Percentiles rank a stretch among this genome's conserved stretches.
phyloP scores from a whole-genome alignment of 345 rosid species.

The Lepidium aucheri region DNA sequence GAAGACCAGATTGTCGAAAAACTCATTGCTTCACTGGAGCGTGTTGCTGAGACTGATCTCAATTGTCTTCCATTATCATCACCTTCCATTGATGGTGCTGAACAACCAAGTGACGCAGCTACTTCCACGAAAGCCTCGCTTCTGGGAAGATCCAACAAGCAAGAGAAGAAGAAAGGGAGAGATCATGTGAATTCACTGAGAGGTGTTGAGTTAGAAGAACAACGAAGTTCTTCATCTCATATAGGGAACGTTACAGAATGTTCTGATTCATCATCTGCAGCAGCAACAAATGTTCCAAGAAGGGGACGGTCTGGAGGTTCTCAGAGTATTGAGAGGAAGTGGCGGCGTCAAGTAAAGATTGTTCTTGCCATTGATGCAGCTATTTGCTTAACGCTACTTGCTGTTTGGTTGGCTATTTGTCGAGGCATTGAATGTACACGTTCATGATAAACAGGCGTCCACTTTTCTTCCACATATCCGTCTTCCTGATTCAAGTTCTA shows the following conservation, averaged over 20 bases:
- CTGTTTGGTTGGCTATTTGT: slow-evolving; percentile 63
- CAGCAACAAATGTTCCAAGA: slow-evolving; percentile 43
- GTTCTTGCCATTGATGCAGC: slow-evolving; percentile 75
- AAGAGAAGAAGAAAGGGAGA: slow-evolving; percentile 61
- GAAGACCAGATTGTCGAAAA: slow-evolving; percentile 56
- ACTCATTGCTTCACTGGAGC: slow-evolving; percentile 56
- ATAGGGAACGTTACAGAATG: slow-evolving; percentile 41
- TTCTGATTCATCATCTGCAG: slow-evolving; percentile 36
- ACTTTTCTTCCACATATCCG: neutral
- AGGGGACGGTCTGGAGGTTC: slow-evolving; percentile 46
- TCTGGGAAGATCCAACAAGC: slow-evolving; percentile 45
- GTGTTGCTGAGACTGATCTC: slow-evolving; percentile 35
- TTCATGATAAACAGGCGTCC: slow-evolving; percentile 15
- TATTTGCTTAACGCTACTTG: slow-evolving; percentile 51
- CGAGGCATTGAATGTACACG: slow-evolving; percentile 42
- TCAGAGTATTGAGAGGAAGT: slow-evolving; percentile 52
- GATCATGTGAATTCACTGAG: slow-evolving; percentile 36
- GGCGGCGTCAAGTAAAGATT: slow-evolving; percentile 71
- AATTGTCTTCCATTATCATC: slow-evolving; percentile 42
- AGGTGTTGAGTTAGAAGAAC: slow-evolving; percentile 61
- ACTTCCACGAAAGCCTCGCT: slow-evolving; percentile 67
- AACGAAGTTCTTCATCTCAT: slow-evolving; percentile 46
- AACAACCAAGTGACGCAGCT: slow-evolving; percentile 19
- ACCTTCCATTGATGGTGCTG: slow-evolving; percentile 12
- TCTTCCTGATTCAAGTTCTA: neutral